phyloP scores from a whole-genome alignment of 2,329 filamentous ascomycete species.

The Trichoderma endophyticum region DNA sequence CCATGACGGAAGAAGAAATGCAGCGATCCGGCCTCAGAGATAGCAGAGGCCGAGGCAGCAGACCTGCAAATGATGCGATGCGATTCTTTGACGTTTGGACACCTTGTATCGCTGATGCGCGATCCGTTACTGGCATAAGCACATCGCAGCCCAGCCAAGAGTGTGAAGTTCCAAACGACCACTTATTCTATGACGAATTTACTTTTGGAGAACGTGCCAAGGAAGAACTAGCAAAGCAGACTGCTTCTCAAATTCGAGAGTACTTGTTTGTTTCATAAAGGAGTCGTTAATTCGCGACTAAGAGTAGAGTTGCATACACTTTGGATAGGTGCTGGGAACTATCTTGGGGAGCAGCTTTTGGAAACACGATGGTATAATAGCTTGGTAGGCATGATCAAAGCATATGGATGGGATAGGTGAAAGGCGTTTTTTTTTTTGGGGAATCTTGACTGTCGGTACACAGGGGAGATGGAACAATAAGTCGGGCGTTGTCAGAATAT shows the following conservation, averaged over 20 bases:
- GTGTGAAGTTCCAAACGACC: conserved; percentile 44
- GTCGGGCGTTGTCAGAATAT: not conserved
- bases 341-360: not conserved
- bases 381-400: not conserved
- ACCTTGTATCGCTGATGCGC: conserved; percentile 38
- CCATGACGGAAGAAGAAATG: conserved; percentile 49
- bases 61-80: conserved; percentile 30
- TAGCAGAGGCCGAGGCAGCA: conserved; percentile 41
- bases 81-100: conserved; percentile 43
- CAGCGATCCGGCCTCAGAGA: conserved; percentile 42
- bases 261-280: conserved; percentile 3
- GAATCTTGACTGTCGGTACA: not conserved
- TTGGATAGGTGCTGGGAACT: not conserved
- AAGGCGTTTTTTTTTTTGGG: not conserved
- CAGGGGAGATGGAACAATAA: not conserved
- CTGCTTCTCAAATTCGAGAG: not conserved
- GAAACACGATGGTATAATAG: not conserved
- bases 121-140: conserved; percentile 20
- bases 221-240: conserved; percentile 21
- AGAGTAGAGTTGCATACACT: not conserved
- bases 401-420: conserved; percentile 5
- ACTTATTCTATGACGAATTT: conserved; percentile 53
- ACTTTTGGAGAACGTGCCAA: conserved; percentile 39
- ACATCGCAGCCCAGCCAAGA: conserved; percentile 16
- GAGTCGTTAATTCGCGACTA: too few relatives aligned